These are phyloP conservation scores for Talaromyces sp. DNA, from an alignment of 2,329 filamentous ascomycete species.

Conservation along the genomic window DNA sequence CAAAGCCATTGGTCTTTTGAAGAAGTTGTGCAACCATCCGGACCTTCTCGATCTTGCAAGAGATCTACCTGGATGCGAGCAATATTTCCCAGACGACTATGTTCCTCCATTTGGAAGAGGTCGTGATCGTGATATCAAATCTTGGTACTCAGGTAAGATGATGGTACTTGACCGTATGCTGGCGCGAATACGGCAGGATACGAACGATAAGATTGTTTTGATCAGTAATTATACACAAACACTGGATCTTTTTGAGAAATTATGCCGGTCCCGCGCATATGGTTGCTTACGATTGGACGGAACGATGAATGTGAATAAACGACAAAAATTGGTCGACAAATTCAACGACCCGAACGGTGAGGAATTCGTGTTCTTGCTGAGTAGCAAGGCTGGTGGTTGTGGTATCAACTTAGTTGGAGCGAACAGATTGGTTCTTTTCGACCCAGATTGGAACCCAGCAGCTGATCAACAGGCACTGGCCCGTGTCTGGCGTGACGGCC, in stretches of 20 bases:
- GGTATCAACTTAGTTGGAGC: conserved; percentile 93
- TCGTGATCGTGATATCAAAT: conserved; percentile 84
- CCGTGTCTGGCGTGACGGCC: conserved; percentile 96
- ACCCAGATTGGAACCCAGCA: conserved; percentile 96
- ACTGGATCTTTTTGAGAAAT: conserved; percentile 84
- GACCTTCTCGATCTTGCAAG: conserved; percentile 79
- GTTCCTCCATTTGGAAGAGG: conserved; percentile 82
- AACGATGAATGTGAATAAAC: conserved; percentile 96
- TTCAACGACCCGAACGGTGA: conserved; percentile 90
- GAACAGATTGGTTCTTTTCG: conserved; percentile 91
- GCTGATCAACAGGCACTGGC: conserved; percentile 96
- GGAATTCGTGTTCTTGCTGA: conserved; percentile 94
- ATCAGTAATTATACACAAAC: conserved; percentile 99
- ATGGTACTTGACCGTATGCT: conserved; percentile 97
- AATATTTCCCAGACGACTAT: conserved; percentile 78
- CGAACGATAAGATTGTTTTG: conserved; percentile 97
- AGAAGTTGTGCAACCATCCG: conserved; percentile 98
- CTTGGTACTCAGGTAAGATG: conserved; percentile 98
- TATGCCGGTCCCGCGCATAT: conserved; percentile 81
- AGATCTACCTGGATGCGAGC: conserved; percentile 83
- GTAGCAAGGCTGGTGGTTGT: conserved; percentile 93
- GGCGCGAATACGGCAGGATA: conserved; percentile 88
- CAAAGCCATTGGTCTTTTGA: conserved; percentile 93
- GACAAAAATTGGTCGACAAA: conserved; percentile 93
- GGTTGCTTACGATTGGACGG: conserved; percentile 87